Conservation (phyloP, 73 alveolate species). For the Symbiodinium pilosum region DNA sequence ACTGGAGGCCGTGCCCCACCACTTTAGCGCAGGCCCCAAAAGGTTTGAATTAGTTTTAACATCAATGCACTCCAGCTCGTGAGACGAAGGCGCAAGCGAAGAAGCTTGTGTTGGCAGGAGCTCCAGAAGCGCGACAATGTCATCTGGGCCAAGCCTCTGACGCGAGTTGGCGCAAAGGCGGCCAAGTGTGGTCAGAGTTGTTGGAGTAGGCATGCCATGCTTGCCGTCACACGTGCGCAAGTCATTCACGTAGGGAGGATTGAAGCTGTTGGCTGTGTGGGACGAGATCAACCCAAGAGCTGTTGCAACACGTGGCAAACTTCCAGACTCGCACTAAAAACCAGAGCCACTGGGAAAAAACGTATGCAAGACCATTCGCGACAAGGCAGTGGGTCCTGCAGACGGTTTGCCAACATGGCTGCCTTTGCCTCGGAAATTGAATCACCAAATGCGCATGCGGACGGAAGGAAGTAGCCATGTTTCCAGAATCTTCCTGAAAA, state of each 20-base stretch:
- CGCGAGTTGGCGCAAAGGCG: constrained; percentile 69
- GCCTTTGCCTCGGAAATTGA: background rate
- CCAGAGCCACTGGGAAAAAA: too few relatives aligned
- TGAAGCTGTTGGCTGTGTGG: too few relatives aligned
- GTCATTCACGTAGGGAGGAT: too few relatives aligned
- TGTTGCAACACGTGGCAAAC: background rate
- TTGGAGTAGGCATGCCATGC: background rate
- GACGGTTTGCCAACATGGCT: constrained; percentile 84
- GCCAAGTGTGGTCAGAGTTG: too few relatives aligned
- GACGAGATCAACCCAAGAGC: background rate
- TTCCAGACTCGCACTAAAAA: too few relatives aligned
- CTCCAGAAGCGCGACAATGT: constrained; percentile 68
- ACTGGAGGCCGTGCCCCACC: constrained; percentile 37
- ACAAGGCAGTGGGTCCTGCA: constrained; percentile 66
- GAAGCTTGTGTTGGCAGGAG: too few relatives aligned
- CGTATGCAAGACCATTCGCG: too few relatives aligned
- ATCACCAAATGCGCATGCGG: too few relatives aligned
- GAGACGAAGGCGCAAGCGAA: too few relatives aligned
- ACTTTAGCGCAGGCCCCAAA: background rate
- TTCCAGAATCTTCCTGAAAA: too few relatives aligned
- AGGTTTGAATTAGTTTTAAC: background rate
- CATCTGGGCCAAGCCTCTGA: constrained; percentile 89
- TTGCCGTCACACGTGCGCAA: too few relatives aligned
- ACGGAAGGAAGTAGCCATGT: too few relatives aligned
- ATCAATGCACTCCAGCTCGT: background rate